These are phyloP conservation scores for Peronospora tabacina DNA, from an alignment of 352 stramenopile species.

Conservation along the genomic window DNA sequence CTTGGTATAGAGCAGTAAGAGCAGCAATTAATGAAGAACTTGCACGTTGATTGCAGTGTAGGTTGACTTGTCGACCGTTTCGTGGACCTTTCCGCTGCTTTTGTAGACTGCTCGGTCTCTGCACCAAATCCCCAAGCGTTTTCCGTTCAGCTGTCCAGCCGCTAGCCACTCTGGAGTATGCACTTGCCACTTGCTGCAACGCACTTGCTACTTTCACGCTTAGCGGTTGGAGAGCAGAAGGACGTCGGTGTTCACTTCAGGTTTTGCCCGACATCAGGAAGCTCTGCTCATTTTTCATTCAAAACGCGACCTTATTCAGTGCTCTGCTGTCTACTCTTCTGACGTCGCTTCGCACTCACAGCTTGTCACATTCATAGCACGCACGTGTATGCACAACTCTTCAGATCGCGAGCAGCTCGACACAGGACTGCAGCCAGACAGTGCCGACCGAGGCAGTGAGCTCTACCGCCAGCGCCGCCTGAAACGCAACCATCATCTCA, in stretches of 20 bases:
- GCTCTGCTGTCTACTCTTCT: constrained; percentile 7
- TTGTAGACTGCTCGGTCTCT: constrained; percentile 21
- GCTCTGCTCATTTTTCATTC: constrained; percentile 10
- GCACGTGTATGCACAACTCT: constrained; percentile 25
- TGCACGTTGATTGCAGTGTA: constrained; percentile 6
- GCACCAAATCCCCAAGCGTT: constrained; percentile 28
- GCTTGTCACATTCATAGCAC: constrained; percentile 1
- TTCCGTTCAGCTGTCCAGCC: constrained; percentile 31
- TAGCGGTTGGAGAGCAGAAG: constrained; percentile 26
- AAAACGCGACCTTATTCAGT: constrained; percentile 5
- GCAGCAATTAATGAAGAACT: constrained; percentile 2
- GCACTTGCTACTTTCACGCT: constrained; percentile 32
- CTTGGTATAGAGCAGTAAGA: constrained; percentile 14
- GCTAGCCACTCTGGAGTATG: constrained; percentile 22
- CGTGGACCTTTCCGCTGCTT: constrained; percentile 15
- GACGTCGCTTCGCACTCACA: not conserved
- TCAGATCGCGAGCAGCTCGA: constrained; percentile 27
- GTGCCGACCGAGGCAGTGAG: constrained; percentile 25
- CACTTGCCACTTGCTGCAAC: constrained; percentile 37
- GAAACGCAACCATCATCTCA: constrained; percentile 28
- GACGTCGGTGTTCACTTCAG: constrained; percentile 21
- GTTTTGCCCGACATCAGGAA: constrained; percentile 25
- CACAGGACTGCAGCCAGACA: constrained; percentile 25
- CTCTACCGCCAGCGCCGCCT: constrained; percentile 28
- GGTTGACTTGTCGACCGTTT: constrained; percentile 18